Base-by-base conservation (phyloP, 2,329 filamentous ascomycete genomes). In the Penicillium decumbens region DNA sequence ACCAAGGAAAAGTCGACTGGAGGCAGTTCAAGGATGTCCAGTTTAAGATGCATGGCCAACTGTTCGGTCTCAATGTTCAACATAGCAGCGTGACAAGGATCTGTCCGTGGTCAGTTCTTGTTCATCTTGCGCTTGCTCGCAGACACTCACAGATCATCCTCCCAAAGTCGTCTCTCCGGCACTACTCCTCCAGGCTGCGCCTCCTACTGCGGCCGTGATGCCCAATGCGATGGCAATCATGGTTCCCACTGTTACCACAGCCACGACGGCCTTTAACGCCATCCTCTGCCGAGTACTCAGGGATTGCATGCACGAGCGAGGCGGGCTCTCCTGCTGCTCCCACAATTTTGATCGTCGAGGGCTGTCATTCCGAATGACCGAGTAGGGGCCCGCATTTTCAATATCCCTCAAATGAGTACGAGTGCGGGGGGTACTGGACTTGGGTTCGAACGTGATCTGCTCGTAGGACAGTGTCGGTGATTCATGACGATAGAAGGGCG, bases 191-290 rank as follows among this genome's bases (percentile, higher is more conserved):
- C 72, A 76, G 3, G 74, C 69, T 5, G 71, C 68, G n/a, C 71
- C 72, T 27, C 71, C 70, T 1, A 75, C 71, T 1, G 70, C 71
- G 20, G 65, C 65, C 1, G 71, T 72, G 49, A 76, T 73, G 3
- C 74, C 72, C 50, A 76, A 54, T 8, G 72, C 74, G 50, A 76
- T 68, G 5, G 68, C 74, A 15, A 75, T 68, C 65, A 73, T 73
- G 13, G 62, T 64, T 4, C 73, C 73, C 18, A 75, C 54, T 6
- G 72, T 66, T 10, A 74, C 49, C n/a, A 75, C 44, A 0, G 71
- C 74, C 44, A 76, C 65, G 10, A 67, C 50, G 0, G 65, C 57
- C 50, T 75, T 75, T 33, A 75, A 57, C 4, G 59, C 53, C 49
- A 75, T 53, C 10, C 66, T 65, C 53, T 74, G 71, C 42, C 59